These are phyloP conservation scores for Lanmaoa pseudosensibilis DNA, from an alignment of 768 basidiomycete genomes.

Conservation along the genomic window DNA sequence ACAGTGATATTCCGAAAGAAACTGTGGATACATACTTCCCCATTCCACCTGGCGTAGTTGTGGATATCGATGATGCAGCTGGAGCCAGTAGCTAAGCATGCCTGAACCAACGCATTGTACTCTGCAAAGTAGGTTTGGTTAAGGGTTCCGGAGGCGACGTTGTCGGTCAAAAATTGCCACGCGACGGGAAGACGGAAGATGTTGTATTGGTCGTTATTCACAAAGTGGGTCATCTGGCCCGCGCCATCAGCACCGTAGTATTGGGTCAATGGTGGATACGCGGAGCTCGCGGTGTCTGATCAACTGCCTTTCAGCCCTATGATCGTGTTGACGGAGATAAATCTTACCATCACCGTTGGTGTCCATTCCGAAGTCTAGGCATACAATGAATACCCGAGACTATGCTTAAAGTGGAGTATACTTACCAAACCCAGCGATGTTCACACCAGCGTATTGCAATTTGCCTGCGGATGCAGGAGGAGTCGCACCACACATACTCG, in stretches of 20 bases:
- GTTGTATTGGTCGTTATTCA: conserved; percentile 50
- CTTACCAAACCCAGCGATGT: conserved; percentile 16
- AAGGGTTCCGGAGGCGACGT: conserved; percentile 40
- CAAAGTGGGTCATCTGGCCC: conserved; percentile 60
- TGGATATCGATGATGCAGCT: conserved; percentile 15
- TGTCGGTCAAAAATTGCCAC: conserved; percentile 52
- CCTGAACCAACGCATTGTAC: conserved; percentile 12
- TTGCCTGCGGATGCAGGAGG: conserved; percentile 9
- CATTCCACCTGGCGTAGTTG: conserved; percentile 14
- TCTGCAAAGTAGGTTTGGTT: conserved; percentile 8
- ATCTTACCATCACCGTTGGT: conserved; percentile 6
- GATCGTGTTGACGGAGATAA: neutral
- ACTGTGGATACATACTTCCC: neutral
- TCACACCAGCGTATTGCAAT: conserved; percentile 10
- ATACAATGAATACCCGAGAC: neutral
- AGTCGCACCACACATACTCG: neutral
- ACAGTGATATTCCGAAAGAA: neutral
- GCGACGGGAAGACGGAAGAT: conserved; percentile 57
- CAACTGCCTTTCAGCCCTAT: neutral
- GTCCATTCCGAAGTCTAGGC: conserved; percentile 11
- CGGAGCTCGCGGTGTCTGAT: conserved; percentile 6
- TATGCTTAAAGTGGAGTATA: neutral
- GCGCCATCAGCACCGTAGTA: conserved; percentile 10
- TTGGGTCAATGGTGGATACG: conserved; percentile 6
- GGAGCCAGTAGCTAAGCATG: conserved; percentile 10